phyloP scores from a whole-genome alignment of 179 eudicot species.

The Silene coronaria region DNA sequence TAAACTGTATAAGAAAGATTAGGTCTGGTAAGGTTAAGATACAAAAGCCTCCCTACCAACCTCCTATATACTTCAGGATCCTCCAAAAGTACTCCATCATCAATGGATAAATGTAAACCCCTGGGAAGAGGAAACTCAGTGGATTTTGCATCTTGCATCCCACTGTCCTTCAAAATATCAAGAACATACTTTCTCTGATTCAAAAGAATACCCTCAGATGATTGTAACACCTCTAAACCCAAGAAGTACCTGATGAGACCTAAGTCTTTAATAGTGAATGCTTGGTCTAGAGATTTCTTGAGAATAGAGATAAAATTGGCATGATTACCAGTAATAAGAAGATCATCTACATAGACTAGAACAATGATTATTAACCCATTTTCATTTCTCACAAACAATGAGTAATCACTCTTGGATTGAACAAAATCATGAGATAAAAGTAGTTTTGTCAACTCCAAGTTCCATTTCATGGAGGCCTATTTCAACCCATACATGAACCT shows the following conservation, averaged over 20 bases:
- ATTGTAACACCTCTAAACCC: neutral
- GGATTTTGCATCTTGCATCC: neutral
- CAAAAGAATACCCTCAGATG: neutral
- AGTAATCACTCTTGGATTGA: neutral
- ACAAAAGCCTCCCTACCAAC: neutral
- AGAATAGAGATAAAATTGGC: neutral
- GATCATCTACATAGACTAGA: neutral
- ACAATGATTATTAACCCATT: neutral
- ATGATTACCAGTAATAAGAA: neutral
- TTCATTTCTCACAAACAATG: neutral
- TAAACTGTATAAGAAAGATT: neutral
- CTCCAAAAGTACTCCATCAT: neutral
- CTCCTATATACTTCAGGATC: neutral
- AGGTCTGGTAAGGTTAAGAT: neutral
- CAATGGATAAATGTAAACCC: neutral
- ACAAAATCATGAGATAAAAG: neutral
- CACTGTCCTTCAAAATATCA: neutral
- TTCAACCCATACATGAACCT: too few species aligned
- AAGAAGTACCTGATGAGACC: neutral
- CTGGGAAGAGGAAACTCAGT: neutral
- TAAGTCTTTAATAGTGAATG: neutral
- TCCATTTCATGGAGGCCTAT: too few species aligned
- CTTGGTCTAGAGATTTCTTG: neutral
- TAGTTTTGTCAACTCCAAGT: neutral
- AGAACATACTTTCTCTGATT: neutral